Percentiles rank a stretch among this genome's conserved stretches.
Conservation (phyloP, 2,329 filamentous ascomycete genomes). For the Macrophomina phaseolina region DNA sequence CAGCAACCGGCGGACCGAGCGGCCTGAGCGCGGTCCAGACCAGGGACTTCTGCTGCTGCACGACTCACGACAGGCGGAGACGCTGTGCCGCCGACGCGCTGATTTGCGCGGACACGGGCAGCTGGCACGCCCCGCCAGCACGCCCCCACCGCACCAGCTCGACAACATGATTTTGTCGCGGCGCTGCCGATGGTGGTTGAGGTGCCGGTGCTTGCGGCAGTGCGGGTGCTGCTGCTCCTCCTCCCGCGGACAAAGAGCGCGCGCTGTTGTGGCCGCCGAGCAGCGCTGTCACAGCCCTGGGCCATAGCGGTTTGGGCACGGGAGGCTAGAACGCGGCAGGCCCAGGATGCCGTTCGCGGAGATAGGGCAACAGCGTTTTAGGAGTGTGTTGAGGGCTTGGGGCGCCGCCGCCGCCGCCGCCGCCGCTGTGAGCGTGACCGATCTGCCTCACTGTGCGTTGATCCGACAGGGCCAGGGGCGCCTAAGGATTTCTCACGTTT, state of each 20-base stretch:
- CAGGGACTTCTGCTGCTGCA: background rate
- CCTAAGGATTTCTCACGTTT: constrained; percentile 25
- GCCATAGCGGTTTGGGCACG: constrained; percentile 3
- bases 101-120: constrained; percentile 18
- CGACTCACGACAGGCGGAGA: constrained; percentile 20
- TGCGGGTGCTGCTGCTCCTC: background rate
- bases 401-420: constrained; percentile 13
- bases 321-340: constrained; percentile 20
- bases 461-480: constrained; percentile 23
- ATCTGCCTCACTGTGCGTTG: constrained; percentile 18
- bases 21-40: constrained; percentile 15
- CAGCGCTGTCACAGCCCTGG: background rate
- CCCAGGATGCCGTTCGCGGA: constrained; percentile 14
- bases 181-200: background rate
- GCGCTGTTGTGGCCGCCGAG: background rate
- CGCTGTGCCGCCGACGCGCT: constrained; percentile 15
- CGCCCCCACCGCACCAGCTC: constrained; percentile 6
- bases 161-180: constrained; percentile 6
- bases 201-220: background rate
- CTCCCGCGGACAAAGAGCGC: constrained; percentile 7
- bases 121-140: constrained; percentile 3
- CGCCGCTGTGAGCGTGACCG: constrained; percentile 19
- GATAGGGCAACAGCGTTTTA: constrained; percentile 18
- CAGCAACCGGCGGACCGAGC: constrained; percentile 6
- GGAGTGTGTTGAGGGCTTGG: constrained; percentile 10